A percentile compares a stretch with the other conserved stretches of the same genome.
These are phyloP conservation scores for Neurospora sp. DNA, from an alignment of 2,329 filamentous ascomycete species.

Conservation along the genomic window DNA sequence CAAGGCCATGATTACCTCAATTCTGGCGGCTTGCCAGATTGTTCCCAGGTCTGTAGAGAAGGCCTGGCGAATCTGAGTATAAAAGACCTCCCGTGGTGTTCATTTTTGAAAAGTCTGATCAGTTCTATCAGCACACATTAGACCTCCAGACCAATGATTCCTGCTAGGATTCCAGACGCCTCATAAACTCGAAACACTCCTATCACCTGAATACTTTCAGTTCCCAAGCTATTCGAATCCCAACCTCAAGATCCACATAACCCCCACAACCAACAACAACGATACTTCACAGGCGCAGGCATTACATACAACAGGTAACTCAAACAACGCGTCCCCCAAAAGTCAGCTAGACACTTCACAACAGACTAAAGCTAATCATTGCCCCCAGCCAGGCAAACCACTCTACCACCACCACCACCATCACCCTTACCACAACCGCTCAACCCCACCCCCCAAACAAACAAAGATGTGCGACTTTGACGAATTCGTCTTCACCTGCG, in stretches of 20 bases:
- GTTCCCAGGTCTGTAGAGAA: not conserved
- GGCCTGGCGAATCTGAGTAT: not conserved
- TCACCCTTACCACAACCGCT: not conserved
- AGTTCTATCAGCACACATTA: not conserved
- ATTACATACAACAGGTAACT: not conserved
- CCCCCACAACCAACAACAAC: not conserved
- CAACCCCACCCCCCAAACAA: not conserved
- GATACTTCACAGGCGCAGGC: not conserved
- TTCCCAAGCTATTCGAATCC: not conserved
- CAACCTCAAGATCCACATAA: not conserved
- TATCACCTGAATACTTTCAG: too few species aligned
- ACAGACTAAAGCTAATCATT: not conserved
- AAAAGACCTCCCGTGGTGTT: not conserved
- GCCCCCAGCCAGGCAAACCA: not conserved
- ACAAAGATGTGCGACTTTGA: conserved; percentile 61
- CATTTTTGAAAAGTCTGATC: not conserved
- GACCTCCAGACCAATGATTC: not conserved
- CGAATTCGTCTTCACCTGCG: conserved; percentile 57
- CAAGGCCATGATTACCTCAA: not conserved
- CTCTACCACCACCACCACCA: not conserved
- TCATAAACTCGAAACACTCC: too few species aligned
- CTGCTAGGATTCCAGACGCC: too few species aligned
- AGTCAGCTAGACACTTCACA: not conserved
- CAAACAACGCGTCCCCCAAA: not conserved
- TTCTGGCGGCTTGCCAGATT: not conserved